Conservation (phyloP, 2,329 filamentous ascomycete genomes). For the Coniella vitis region DNA sequence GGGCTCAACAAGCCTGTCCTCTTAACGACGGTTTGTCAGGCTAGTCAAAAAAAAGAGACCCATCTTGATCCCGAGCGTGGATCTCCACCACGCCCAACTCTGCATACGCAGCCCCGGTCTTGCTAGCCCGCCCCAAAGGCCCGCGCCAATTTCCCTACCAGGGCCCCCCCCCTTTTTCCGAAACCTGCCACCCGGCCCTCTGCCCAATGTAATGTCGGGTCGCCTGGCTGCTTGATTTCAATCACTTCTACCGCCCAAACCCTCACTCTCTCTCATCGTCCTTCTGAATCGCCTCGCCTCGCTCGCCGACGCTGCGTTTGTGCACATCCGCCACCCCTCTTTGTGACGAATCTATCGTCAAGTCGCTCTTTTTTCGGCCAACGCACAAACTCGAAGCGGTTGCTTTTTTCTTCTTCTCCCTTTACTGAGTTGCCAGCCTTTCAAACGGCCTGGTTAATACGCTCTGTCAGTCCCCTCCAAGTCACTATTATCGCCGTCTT, state of each 20-base stretch:
- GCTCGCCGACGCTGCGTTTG: slow-evolving; percentile 17
- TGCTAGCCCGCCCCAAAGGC: slow-evolving; percentile 10
- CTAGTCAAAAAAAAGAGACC: slow-evolving; percentile 3
- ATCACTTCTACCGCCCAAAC: slow-evolving; percentile 5
- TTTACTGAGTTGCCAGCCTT: too few relatives aligned
- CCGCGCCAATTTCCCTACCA: slow-evolving; percentile 8
- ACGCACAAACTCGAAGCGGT: slow-evolving; percentile 1
- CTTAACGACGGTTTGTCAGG: slow-evolving; percentile 9
- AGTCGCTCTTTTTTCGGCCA: slow-evolving; percentile 39
- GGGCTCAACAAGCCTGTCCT: neutral
- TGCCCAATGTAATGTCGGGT: slow-evolving; percentile 22
- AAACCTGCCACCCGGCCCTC: slow-evolving; percentile 13
- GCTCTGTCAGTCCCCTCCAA: too few relatives aligned
- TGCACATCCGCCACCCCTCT: slow-evolving; percentile 11
- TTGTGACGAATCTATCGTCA: slow-evolving; percentile 39
- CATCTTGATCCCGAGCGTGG: slow-evolving; percentile 9
- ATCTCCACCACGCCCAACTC: slow-evolving; percentile 10
- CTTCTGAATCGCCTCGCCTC: slow-evolving; percentile 10
- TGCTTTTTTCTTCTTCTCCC: neutral
- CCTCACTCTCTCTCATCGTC: slow-evolving; percentile 7
- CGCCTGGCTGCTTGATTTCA: slow-evolving; percentile 23
- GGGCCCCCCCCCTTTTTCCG: slow-evolving; percentile 14
- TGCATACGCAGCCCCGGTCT: slow-evolving; percentile 2
- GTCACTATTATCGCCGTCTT: too few relatives aligned
- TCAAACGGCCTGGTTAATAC: neutral